Evolutionary conservation across 2,329 filamentous ascomycete genomes (phyloP).

Genomic region (Aschersonia sp.): DNA sequence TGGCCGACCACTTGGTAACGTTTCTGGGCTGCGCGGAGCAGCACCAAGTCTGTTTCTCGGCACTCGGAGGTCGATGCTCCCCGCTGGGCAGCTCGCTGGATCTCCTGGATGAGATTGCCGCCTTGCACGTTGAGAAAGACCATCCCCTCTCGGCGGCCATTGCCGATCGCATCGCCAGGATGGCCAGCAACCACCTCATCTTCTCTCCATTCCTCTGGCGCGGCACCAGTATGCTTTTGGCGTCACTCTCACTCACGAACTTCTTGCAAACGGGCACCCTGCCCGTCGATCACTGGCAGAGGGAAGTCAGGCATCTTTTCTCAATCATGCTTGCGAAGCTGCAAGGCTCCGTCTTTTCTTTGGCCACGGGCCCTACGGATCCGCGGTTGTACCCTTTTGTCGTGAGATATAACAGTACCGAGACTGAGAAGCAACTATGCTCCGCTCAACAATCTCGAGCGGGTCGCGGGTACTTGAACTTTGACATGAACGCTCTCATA

Average conservation of each 20-base stretch:
- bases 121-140: background rate
- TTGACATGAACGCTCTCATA: background rate
- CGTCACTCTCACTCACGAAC: background rate
- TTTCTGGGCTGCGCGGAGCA: slow-evolving; percentile 22
- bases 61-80: background rate
- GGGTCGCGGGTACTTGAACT: background rate
- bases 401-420: background rate
- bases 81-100: background rate
- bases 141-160: background rate
- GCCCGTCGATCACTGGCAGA: background rate
- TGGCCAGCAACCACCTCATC: background rate
- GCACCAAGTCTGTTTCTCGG: background rate
- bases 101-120: background rate
- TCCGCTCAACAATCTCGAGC: background rate
- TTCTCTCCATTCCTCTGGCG: background rate
- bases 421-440: background rate
- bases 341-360: background rate
- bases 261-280: background rate
- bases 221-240: background rate
- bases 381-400: background rate
- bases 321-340: background rate
- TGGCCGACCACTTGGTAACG: slow-evolving; percentile 6
- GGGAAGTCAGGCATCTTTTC: background rate
- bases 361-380: background rate
- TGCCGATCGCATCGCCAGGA: background rate